Evolutionary conservation across 192 early-diverging fungal genomes (phyloP).

Genomic region (Dispira parvispora): DNA sequence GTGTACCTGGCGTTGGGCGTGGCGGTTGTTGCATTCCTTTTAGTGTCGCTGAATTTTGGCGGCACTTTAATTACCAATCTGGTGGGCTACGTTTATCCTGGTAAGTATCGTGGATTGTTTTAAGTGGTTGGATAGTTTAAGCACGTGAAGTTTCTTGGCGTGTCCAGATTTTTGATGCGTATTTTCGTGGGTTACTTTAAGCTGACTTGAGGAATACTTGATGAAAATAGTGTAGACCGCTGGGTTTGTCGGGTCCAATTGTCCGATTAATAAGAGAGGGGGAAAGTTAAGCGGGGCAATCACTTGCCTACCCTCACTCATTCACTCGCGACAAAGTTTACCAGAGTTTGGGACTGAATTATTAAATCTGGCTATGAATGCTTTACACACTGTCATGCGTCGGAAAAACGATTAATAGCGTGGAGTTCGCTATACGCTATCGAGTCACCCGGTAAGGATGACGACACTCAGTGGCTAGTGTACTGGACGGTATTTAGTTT

Average conservation of each 20-base stretch:
- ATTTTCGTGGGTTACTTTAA: neutral
- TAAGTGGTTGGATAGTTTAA: neutral
- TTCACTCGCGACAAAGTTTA: neutral
- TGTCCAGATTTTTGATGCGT: neutral
- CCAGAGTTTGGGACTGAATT: constrained; percentile 5
- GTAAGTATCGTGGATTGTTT: constrained; percentile 18
- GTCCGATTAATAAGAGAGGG: neutral
- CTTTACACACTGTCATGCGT: neutral
- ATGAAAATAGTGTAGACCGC: neutral
- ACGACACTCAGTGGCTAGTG: constrained; percentile 80
- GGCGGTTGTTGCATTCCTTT: constrained; percentile 37
- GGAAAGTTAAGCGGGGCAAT: neutral
- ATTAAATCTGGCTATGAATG: neutral
- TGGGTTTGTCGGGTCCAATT: neutral
- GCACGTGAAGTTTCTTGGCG: neutral
- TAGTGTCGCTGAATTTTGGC: constrained; percentile 85
- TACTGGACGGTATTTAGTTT: constrained; percentile 91
- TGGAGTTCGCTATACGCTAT: constrained; percentile 88
- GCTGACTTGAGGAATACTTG: neutral
- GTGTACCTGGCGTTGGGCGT: constrained; percentile 61
- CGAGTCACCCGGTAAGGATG: constrained; percentile 55
- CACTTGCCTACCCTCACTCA: constrained; percentile 7
- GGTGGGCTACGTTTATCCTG: constrained; percentile 81
- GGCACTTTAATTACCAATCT: constrained; percentile 64
- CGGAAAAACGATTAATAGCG: constrained; percentile 23